A percentile compares a stretch with the other conserved stretches of the same genome.
Conservation (phyloP, 306 rosid species). For the Sicyos edulis region DNA sequence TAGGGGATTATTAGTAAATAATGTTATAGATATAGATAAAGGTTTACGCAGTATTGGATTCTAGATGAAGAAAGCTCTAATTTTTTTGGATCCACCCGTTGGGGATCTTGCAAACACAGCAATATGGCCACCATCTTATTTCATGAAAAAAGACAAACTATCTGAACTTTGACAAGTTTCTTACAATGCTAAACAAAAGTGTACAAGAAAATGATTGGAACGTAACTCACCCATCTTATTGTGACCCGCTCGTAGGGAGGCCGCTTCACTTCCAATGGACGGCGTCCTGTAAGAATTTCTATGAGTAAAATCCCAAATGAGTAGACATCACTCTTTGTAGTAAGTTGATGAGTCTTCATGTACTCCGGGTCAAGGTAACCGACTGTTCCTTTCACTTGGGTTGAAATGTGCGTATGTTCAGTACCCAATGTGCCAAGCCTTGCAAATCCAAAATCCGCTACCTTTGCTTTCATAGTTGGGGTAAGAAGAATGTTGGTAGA, state of each 20-base stretch:
- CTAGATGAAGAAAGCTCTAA: not conserved
- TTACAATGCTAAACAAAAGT: not conserved
- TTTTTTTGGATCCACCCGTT: not conserved
- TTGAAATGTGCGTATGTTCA: slow-evolving; percentile 80
- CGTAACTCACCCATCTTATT: slow-evolving; percentile 74
- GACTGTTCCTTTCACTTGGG: slow-evolving; percentile 98
- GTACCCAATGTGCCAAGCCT: slow-evolving; percentile 69
- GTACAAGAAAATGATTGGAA: slow-evolving; percentile 21
- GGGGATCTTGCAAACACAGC: not conserved
- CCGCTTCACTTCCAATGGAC: slow-evolving; percentile 82
- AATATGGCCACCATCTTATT: slow-evolving; percentile 5
- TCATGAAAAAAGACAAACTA: not conserved
- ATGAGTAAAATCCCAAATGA: slow-evolving; percentile 85
- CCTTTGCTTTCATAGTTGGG: slow-evolving; percentile 92
- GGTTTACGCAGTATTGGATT: not conserved
- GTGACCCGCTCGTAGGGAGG: slow-evolving; percentile 70
- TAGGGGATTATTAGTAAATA: too few relatives aligned
- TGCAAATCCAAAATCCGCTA: slow-evolving; percentile 98
- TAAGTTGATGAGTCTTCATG: slow-evolving; percentile 92
- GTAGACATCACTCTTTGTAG: slow-evolving; percentile 89
- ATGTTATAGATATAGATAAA: not conserved
- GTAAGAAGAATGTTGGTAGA: slow-evolving; percentile 97
- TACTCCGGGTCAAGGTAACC: slow-evolving; percentile 98
- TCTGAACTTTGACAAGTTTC: not conserved
- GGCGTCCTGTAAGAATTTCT: slow-evolving; percentile 80